Conservation (phyloP, 140 eudicot genomes). For the Stevia rebaudiana region DNA sequence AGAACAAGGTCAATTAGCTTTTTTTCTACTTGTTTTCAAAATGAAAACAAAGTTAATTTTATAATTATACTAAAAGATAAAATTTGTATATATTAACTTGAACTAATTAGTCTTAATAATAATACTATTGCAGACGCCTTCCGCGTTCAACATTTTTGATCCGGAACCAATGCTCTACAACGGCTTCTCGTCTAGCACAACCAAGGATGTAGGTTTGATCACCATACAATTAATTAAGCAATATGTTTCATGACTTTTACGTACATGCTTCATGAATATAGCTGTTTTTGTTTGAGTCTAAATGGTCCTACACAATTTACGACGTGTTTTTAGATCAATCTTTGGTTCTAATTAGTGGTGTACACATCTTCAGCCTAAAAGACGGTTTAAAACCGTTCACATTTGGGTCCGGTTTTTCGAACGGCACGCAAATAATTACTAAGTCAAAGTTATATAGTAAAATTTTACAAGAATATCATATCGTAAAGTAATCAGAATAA, state of each 20-base stretch:
- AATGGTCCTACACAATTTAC: not conserved
- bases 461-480: not conserved
- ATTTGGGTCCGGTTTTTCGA: not conserved
- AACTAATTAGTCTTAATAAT: not conserved
- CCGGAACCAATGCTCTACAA: conserved; percentile 40
- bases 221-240: not conserved
- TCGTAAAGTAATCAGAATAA: no score
- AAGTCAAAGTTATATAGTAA: no score
- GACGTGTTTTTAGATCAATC: not conserved
- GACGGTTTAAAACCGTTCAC: not conserved
- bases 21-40: not conserved
- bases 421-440: not conserved
- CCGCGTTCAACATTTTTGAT: conserved; percentile 65
- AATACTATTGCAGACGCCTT: conserved; percentile 42
- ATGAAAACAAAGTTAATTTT: not conserved
- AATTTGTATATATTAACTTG: not conserved
- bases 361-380: not conserved
- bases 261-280: not conserved
- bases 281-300: not conserved
- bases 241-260: not conserved
- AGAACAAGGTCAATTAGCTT: conserved; percentile 49
- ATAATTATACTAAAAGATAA: not conserved
- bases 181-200: conserved; percentile 43
- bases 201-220: conserved; percentile 68
- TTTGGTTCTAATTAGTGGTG: not conserved